Conservation (phyloP, 257 asterid species). For the Orobanche coerulescens region DNA sequence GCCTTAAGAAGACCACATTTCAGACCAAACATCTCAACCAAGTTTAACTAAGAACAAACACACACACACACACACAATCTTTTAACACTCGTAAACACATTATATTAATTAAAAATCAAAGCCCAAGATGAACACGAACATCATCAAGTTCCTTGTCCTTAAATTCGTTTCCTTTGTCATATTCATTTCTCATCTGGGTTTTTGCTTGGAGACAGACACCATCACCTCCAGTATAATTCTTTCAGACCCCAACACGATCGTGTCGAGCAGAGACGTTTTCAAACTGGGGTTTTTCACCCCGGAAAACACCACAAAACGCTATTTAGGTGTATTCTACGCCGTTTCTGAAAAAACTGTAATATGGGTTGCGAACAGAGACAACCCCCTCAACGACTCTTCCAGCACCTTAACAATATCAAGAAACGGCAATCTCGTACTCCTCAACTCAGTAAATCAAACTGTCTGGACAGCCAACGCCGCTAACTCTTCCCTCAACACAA, state of each 20-base stretch:
- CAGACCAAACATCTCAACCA: neutral
- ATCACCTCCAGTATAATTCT: slow-evolving; percentile 8
- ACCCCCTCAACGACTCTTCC: slow-evolving; percentile 28
- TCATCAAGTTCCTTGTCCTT: neutral
- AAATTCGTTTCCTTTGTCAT: slow-evolving; percentile 7
- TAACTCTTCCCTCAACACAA: slow-evolving; percentile 17
- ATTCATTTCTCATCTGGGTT: neutral
- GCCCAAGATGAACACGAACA: neutral
- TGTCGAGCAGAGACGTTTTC: slow-evolving; percentile 11
- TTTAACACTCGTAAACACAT: too few relatives aligned
- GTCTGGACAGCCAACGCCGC: slow-evolving; percentile 30
- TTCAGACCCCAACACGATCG: slow-evolving; percentile 24
- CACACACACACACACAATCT: too few relatives aligned
- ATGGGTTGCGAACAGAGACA: slow-evolving; percentile 38
- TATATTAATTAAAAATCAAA: too few relatives aligned
- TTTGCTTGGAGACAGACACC: slow-evolving; percentile 24
- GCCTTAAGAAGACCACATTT: neutral
- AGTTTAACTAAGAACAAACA: neutral
- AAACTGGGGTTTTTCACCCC: slow-evolving; percentile 28
- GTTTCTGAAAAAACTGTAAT: slow-evolving; percentile 24
- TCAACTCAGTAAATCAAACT: slow-evolving; percentile 14
- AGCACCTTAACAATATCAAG: slow-evolving; percentile 11
- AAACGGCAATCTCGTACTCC: slow-evolving; percentile 29
- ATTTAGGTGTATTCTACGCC: slow-evolving; percentile 32
- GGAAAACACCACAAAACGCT: slow-evolving; percentile 34